Evolutionary conservation across 257 asterid species (phyloP).

Genomic region (Leptodermis oblonga): DNA sequence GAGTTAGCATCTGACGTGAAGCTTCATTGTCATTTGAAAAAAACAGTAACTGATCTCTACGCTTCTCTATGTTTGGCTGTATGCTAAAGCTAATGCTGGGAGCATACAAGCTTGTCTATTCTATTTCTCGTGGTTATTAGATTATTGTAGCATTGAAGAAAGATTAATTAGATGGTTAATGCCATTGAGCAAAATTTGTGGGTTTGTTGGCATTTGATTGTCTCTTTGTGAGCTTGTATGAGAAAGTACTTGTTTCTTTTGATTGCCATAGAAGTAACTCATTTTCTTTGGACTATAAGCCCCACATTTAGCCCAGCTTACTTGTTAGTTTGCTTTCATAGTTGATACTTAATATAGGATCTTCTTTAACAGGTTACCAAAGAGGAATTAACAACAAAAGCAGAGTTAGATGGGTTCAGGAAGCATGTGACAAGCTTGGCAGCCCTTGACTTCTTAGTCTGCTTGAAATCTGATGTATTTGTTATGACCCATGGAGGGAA

Average conservation of each 20-base stretch:
- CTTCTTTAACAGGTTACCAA: slow-evolving; percentile 68
- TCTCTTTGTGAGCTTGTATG: neutral
- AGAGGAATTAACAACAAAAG: slow-evolving; percentile 81
- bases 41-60: no score
- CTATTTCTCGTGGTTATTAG: neutral
- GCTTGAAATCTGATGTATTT: slow-evolving; percentile 91
- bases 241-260: neutral
- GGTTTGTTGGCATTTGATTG: neutral
- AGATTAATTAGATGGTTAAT: neutral
- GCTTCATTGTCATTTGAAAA: neutral
- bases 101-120: neutral
- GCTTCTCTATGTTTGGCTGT: neutral
- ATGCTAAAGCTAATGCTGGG: neutral
- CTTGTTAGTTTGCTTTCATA: neutral
- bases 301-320: neutral
- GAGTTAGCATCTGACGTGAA: neutral
- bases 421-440: slow-evolving; percentile 98
- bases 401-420: slow-evolving; percentile 76
- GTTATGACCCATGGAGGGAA: slow-evolving; percentile 99
- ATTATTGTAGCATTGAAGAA: neutral
- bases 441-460: slow-evolving; percentile 95
- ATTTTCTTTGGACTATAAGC: neutral
- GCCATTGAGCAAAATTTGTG: neutral
- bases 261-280: neutral
- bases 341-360: slow-evolving; percentile 12